Evolutionary conservation across 1,139 yeast genomes (phyloP), one percentile per base, ranked within the genome.

Genomic region (Suhomyces terraborum): DNA sequence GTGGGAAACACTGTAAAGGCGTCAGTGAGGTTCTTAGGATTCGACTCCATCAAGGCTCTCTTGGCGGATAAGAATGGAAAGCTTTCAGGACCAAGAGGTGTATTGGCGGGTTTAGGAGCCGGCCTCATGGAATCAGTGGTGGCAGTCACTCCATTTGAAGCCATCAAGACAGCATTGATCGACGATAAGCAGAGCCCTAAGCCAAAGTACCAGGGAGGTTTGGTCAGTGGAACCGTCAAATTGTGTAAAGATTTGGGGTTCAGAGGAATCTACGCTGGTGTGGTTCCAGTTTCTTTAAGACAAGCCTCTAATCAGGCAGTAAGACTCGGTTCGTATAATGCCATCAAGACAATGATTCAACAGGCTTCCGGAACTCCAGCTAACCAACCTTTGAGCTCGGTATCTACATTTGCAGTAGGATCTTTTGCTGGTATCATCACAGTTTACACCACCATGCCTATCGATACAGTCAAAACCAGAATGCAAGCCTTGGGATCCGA

Each of bases 231-330:
- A 2, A 70, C 88, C 1, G 56, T 81, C 37, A 74, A 73, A 53
- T 73, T 91, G 48, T 69, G 88, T 38, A 71, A 70, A 46, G 97
- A 93, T 59, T 72, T 87, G 60, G 98, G 98, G 1, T 53, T 91
- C 42, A 74, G 70, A 37, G 97, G 97, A 0, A 74, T 93, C 32
- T 93, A 93, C 58, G 82, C 91, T 29, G 98, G 97, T 26, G 75
- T 93, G 6, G 71, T 91, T 8, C 98, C 98, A 0, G 98, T 93
- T 8, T 87, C 97, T 0, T 69, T 91, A 73, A 80, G 98, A 58
- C 98, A 93, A 64, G 98, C 97, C 7, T 84, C 97, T 6, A 93
- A 93, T 62, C 95, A 88, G 53, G 95, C 95, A 4, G 98, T 93
- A 7, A 78, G 98, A 53, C 73, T 93, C 50, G 98, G 98, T 3